These are phyloP conservation scores for Cyberlindnera sargentensis DNA, from an alignment of 805 yeast genomes.

Conservation along the genomic window DNA sequence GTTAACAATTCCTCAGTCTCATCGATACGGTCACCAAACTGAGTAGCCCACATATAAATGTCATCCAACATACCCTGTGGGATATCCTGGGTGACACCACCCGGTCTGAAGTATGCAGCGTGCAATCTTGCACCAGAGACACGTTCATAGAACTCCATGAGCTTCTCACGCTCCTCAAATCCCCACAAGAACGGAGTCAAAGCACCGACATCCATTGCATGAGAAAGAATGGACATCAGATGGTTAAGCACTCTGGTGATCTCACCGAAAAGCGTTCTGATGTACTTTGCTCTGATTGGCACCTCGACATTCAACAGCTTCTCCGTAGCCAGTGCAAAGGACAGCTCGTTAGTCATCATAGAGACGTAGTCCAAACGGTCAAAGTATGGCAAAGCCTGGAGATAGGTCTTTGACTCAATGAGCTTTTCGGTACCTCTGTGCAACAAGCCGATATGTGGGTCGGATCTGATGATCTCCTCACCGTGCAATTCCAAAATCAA, in stretches of 20 bases:
- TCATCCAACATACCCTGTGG: conserved; percentile 85
- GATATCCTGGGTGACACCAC: conserved; percentile 84
- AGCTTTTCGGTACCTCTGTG: conserved; percentile 88
- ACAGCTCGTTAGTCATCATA: conserved; percentile 90
- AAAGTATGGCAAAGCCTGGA: conserved; percentile 84
- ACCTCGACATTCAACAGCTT: conserved; percentile 79
- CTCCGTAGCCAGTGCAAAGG: conserved; percentile 77
- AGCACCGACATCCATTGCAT: conserved; percentile 94
- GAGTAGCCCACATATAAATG: conserved; percentile 94
- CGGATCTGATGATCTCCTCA: conserved; percentile 80
- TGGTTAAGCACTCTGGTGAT: conserved; percentile 80
- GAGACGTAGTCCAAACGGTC: conserved; percentile 80
- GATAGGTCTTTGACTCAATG: conserved; percentile 78
- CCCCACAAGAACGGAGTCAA: conserved; percentile 93
- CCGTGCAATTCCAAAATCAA: conserved; percentile 82
- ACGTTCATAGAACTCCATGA: conserved; percentile 88
- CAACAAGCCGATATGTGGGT: conserved; percentile 82
- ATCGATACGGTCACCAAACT: conserved; percentile 87
- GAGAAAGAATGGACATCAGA: conserved; percentile 78
- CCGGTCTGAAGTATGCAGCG: conserved; percentile 84
- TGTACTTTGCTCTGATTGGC: conserved; percentile 78
- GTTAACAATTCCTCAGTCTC: conserved; percentile 86
- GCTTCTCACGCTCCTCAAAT: conserved; percentile 86
- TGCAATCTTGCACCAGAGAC: conserved; percentile 89
- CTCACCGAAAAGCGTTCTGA: conserved; percentile 81